phyloP scores from a whole-genome alignment of 352 stramenopile genomes.

The Peronospora belbahrii region DNA sequence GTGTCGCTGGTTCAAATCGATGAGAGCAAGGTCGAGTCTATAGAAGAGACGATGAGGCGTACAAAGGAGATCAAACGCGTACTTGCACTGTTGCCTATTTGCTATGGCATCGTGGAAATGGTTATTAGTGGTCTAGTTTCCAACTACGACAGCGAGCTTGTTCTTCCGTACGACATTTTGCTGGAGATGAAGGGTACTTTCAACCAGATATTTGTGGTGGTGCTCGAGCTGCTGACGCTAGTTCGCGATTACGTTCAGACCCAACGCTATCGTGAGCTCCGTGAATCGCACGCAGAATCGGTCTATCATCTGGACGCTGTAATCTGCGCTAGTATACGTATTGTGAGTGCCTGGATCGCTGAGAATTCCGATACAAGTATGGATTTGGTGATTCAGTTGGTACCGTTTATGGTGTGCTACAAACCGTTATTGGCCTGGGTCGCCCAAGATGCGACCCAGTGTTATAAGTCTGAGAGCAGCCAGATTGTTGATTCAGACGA shows the following conservation, averaged over 20 bases:
- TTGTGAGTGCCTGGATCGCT: slow-evolving; percentile 75
- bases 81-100: slow-evolving; percentile 58
- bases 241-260: slow-evolving; percentile 65
- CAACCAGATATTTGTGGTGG: slow-evolving; percentile 56
- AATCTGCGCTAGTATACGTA: slow-evolving; percentile 65
- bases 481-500: slow-evolving; percentile 52
- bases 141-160: slow-evolving; percentile 30
- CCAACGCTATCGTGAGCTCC: slow-evolving; percentile 50
- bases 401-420: slow-evolving; percentile 81
- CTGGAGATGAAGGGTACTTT: slow-evolving; percentile 71
- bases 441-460: slow-evolving; percentile 9
- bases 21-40: slow-evolving; percentile 37
- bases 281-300: slow-evolving; percentile 22
- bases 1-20: slow-evolving; percentile 59
- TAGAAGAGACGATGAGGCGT: slow-evolving; percentile 40
- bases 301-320: slow-evolving; percentile 60
- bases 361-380: slow-evolving; percentile 73
- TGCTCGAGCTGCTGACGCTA: slow-evolving; percentile 63
- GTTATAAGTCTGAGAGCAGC: slow-evolving; percentile 8
- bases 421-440: slow-evolving; percentile 28
- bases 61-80: slow-evolving; percentile 46
- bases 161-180: slow-evolving; percentile 63
- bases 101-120: slow-evolving; percentile 68
- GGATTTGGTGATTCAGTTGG: slow-evolving; percentile 53
- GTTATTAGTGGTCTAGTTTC: slow-evolving; percentile 58